Percentiles rank a stretch among this genome's conserved stretches.
Evolutionary conservation across 768 basidiomycete species (phyloP).

Genomic region (Russula sp.): DNA sequence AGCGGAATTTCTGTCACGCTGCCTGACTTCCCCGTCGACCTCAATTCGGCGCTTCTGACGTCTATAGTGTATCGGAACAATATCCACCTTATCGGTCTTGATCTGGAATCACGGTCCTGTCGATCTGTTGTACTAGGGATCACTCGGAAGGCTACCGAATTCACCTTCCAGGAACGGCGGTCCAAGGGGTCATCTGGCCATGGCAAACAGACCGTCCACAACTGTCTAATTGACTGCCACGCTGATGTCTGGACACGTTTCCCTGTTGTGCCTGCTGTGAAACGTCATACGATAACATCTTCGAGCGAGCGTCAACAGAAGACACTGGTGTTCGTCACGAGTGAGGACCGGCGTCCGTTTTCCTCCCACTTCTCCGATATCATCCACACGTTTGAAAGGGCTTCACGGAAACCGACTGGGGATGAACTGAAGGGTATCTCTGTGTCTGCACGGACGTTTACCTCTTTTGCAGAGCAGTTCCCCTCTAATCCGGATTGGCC

Average conservation of each 20-base stretch:
- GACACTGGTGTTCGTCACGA: conserved; percentile 39
- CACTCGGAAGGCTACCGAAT: conserved; percentile 49
- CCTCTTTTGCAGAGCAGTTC: conserved; percentile 23
- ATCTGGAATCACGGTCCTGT: conserved; percentile 29
- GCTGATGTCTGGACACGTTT: conserved; percentile 13
- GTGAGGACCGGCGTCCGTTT: conserved; percentile 32
- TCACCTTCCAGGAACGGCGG: conserved; percentile 43
- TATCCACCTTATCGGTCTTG: conserved; percentile 39
- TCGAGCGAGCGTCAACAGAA: conserved; percentile 27
- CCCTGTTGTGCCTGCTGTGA: conserved; percentile 11
- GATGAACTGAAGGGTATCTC: conserved; percentile 35
- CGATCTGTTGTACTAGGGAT: conserved; percentile 44
- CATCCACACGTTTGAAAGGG: conserved; percentile 40
- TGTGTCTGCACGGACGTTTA: conserved; percentile 30
- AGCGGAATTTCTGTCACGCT: conserved; percentile 36
- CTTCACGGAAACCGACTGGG: conserved; percentile 47
- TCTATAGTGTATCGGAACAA: conserved; percentile 38
- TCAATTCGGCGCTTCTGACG: conserved; percentile 31
- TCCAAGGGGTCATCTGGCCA: conserved; percentile 20
- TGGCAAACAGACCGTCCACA: conserved; percentile 32
- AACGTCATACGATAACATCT: conserved; percentile 9
- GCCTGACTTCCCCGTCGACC: conserved; percentile 21
- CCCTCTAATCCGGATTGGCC: conserved; percentile 13
- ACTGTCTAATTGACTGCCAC: conserved; percentile 24
- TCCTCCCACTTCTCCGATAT: conserved; percentile 39